Evolutionary conservation across 495 filamentous ascomycete species (phyloP).

Genomic region (Cudoniella acicularis): DNA sequence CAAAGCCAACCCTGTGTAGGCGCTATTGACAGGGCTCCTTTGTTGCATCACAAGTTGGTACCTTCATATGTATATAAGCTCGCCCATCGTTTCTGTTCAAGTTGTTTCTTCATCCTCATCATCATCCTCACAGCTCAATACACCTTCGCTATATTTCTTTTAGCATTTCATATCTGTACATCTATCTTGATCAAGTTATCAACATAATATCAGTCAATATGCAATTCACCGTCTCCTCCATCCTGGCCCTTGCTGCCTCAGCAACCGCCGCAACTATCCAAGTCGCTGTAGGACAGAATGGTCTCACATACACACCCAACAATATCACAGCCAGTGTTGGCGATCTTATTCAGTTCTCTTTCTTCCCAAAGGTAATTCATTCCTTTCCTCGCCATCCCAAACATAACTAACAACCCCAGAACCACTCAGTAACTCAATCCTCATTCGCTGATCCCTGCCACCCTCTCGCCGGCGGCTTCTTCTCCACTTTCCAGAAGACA

Average conservation of each 20-base stretch:
- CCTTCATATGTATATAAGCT: neutral
- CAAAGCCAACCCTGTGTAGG: neutral
- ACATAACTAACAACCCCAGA: slow-evolving; percentile 23
- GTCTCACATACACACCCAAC: slow-evolving; percentile 8
- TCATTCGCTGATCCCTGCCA: slow-evolving; percentile 64
- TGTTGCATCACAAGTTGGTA: neutral
- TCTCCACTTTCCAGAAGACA: slow-evolving; percentile 32
- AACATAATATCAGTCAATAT: slow-evolving; percentile 2
- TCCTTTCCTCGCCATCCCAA: neutral
- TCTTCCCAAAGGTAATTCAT: slow-evolving; percentile 18
- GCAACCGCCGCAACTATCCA: slow-evolving; percentile 5
- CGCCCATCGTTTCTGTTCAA: neutral
- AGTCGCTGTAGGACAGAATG: slow-evolving; percentile 11
- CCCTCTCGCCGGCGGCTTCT: slow-evolving; percentile 35
- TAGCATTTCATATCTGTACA: neutral
- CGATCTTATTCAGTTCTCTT: slow-evolving; percentile 13
- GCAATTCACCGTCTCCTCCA: neutral
- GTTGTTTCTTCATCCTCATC: neutral
- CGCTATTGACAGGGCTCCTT: neutral
- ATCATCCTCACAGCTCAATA: neutral
- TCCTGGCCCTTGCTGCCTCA: neutral
- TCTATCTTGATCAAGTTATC: neutral
- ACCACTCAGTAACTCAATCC: slow-evolving; percentile 69
- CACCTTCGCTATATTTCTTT: neutral
- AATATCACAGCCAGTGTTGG: slow-evolving; percentile 16